phyloP scores from a whole-genome alignment of 75 land plant genomes.

The Cryptomeria japonica region DNA sequence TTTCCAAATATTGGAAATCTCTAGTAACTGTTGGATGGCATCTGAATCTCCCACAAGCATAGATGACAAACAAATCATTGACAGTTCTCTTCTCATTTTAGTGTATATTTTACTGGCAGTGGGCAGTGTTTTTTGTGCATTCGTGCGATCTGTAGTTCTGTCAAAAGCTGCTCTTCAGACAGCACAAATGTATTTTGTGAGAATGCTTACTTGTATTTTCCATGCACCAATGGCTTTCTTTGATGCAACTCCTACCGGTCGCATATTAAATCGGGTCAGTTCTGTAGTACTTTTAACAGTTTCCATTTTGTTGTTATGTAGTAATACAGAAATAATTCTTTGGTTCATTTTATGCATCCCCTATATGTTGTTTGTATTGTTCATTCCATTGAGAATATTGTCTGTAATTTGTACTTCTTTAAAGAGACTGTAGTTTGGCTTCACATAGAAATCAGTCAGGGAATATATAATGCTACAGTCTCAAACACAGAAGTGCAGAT shows the following conservation, averaged over 20 bases:
- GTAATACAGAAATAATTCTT: neutral
- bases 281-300: neutral
- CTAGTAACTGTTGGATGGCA: slow-evolving; percentile 90
- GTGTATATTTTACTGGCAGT: slow-evolving; percentile 67
- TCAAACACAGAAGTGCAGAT: neutral
- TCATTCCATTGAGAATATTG: too few relatives aligned
- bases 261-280: slow-evolving; percentile 83
- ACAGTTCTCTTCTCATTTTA: slow-evolving; percentile 29
- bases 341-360: neutral
- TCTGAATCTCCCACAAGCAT: slow-evolving; percentile 81
- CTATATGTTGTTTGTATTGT: neutral
- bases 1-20: slow-evolving; percentile 79
- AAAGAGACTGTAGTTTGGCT: slow-evolving; percentile 8
- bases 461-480: neutral
- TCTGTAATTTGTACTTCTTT: too few relatives aligned
- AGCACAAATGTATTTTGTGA: slow-evolving; percentile 57
- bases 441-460: neutral
- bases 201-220: slow-evolving; percentile 67
- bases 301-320: neutral
- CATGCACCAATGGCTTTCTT: slow-evolving; percentile 95
- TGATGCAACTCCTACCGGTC: slow-evolving; percentile 88
- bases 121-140: slow-evolving; percentile 65
- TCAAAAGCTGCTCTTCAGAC: slow-evolving; percentile 55
- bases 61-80: slow-evolving; percentile 34
- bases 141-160: slow-evolving; percentile 47